Evolutionary conservation across 495 filamentous ascomycete genomes (phyloP), one percentile per base, ranked within the genome.

Genomic region (Trichodelitschia bisporula): DNA sequence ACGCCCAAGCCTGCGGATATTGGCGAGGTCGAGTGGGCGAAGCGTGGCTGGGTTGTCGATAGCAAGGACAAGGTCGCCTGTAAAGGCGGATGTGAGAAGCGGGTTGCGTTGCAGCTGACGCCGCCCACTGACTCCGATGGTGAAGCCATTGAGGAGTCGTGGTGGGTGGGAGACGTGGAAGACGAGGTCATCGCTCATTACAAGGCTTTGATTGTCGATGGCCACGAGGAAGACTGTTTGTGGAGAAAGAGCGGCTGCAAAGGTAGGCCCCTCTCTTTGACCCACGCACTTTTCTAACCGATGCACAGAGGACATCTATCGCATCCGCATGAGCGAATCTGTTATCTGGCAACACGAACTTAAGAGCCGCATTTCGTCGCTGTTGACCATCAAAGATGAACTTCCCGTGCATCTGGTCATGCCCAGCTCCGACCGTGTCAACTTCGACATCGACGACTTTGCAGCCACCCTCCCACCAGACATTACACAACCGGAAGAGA

Each of bases 11-110:
- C 86, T 2, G 58, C 75, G 8, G 51, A 56, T 20, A 72, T 95
- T 38, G 82, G 68, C 44, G 86, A 95, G 51, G 75, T 93, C 4
- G 69, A 77, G 49, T 97, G 89, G 89, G 82, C 84, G 4, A 92
- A 83, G 56, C 60, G 75, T 18, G 86, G 86, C 2, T 97, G 86
- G 86, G 60, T 68, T 2, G 93, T 84, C 45, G 64, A 72, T 14
- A 75, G 72, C 39, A 68, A 67, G 40, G 75, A 86, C 49, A 68
- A 71, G 8, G 82, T 95, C 21, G 62, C 62, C 15, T 97, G 86
- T 49, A 59, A 69, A 10, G 68, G 66, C 18, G 66, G 83, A 3
- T 95, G 86, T 46, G 69, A 69, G 36, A 65, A 68, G 36, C 75
- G 86, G 39, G 57, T 93, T 15, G 62, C 79, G 2, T 74, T 97